Base-by-base conservation (phyloP, 371 early-diverging fungal species). In the Fennellomyces sp. region DNA sequence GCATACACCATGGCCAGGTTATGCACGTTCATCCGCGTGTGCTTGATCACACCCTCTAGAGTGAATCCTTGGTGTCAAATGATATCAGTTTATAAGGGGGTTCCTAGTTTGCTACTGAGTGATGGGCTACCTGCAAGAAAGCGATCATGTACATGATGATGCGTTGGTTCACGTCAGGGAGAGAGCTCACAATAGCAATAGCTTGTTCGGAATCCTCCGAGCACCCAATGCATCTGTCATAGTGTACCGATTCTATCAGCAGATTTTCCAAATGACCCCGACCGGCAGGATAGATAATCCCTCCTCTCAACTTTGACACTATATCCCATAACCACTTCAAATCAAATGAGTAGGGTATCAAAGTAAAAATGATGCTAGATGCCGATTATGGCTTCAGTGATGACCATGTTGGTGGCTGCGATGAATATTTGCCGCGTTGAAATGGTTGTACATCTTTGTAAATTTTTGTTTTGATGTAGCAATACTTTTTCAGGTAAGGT, bases 1-100 rank as follows among this genome's bases (percentile, higher is more conserved):
- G 96, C 97, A 79, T 96, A 97, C n/a, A 98, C 96, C 89, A 98
- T 93, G 27, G 97, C 97, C 39, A 98, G 68, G 59, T 97, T 98
- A 55, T 82, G 72, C 27, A 91, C 76, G 27, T 87, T 90, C 98
- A 98, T 98, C 67, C 91, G 85, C 6, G 97, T 97, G 10, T 78
- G 61, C 28, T 85, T 70, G 49, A 83, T 86, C 25, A 91, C 84
- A 13, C 73, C 70, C 2, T 88, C 87, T 21, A 87, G 82, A n/a
- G 89, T 88, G 56, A 96, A 89, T 25, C 88, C 76, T 86, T 91
- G 56, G n/a, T 58, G 7, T 58, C 23, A 23, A 33, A 17, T 49
- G 13, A 49, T 25, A 33, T 52, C 8, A 17, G 8, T 3, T 5
- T 8, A 8, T 3, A 4, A 27, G 21, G 5, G 52, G 19, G 3